A percentile compares a stretch with the other conserved stretches of the same genome.
These are phyloP conservation scores for Cinchona pubescens DNA, from an alignment of 257 asterid species.

Conservation along the genomic window DNA sequence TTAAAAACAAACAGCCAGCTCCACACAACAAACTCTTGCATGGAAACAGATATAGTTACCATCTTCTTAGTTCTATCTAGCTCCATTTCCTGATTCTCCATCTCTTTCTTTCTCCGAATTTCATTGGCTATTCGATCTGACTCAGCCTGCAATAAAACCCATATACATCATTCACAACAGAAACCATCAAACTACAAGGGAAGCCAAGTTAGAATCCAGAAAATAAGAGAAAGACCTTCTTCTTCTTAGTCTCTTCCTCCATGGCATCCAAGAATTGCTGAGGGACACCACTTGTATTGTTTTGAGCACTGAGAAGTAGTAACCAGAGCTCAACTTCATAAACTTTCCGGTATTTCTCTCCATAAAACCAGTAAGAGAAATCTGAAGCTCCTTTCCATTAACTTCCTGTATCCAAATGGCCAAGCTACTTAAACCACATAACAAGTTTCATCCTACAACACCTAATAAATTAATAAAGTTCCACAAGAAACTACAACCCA, in stretches of 20 bases:
- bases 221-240: conserved; percentile 52
- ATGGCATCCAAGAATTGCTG: conserved; percentile 95
- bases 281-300: conserved; percentile 88
- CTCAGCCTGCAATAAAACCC: conserved; percentile 62
- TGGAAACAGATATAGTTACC: conserved; percentile 58
- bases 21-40: conserved; percentile 42
- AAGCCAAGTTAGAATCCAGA: conserved; percentile 8
- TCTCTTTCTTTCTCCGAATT: conserved; percentile 75
- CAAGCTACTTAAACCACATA: conserved; percentile 4
- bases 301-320: conserved; percentile 87
- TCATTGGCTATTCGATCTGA: conserved; percentile 74
- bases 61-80: conserved; percentile 56
- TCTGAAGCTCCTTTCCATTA: conserved; percentile 90
- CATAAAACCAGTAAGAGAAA: conserved; percentile 94
- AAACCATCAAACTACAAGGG: conserved; percentile 1
- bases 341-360: conserved; percentile 98
- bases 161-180: conserved; percentile 5
- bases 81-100: conserved; percentile 61
- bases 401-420: conserved; percentile 59
- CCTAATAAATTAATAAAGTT: neutral
- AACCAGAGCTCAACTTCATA: conserved; percentile 97
- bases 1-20: conserved; percentile 42
- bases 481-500: conserved; percentile 10
- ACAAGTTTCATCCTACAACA: neutral
- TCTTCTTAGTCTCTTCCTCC: conserved; percentile 87